Percentiles rank a stretch among this genome's conserved stretches.
phyloP scores from a whole-genome alignment of 768 basidiomycete genomes.

The Phylloporus arenicola region DNA sequence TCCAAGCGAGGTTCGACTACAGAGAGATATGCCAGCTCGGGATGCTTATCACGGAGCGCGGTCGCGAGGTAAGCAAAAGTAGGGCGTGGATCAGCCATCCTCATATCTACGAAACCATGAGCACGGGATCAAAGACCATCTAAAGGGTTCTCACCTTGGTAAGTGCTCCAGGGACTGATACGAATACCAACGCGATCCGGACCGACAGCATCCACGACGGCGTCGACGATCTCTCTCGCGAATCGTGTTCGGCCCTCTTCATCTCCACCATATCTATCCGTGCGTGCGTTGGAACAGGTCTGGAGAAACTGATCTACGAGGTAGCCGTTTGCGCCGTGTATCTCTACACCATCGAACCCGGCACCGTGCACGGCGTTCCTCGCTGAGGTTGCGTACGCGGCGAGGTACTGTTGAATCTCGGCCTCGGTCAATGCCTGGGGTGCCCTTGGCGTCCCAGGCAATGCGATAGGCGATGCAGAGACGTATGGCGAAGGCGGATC shows the following conservation, averaged over 20 bases:
- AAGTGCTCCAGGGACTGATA: constrained; percentile 17
- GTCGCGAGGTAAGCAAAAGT: too few relatives aligned
- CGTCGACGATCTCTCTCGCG: constrained; percentile 35
- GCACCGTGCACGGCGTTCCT: constrained; percentile 27
- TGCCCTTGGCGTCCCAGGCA: too few relatives aligned
- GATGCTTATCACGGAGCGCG: too few relatives aligned
- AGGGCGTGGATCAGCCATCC: too few relatives aligned
- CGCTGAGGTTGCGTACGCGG: constrained; percentile 27
- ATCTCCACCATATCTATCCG: constrained; percentile 64
- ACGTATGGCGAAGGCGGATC: constrained; percentile 30
- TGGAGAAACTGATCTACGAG: too few relatives aligned
- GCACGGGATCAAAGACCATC: too few relatives aligned
- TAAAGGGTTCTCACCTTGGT: constrained; percentile 15
- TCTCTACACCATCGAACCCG: too few relatives aligned
- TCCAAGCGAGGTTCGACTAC: constrained; percentile 29
- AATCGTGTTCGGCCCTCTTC: constrained; percentile 33
- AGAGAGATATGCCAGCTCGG: constrained; percentile 40
- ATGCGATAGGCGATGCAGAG: constrained; percentile 14
- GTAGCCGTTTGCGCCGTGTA: too few relatives aligned
- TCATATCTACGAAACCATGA: too few relatives aligned
- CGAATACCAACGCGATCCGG: constrained; percentile 32
- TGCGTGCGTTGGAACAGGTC: constrained; percentile 31
- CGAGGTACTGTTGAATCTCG: constrained; percentile 15
- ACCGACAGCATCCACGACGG: constrained; percentile 40
- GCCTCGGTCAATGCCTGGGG: too few relatives aligned